Conservation (phyloP, 371 early-diverging fungal species). For the Parasitella parasitica region DNA sequence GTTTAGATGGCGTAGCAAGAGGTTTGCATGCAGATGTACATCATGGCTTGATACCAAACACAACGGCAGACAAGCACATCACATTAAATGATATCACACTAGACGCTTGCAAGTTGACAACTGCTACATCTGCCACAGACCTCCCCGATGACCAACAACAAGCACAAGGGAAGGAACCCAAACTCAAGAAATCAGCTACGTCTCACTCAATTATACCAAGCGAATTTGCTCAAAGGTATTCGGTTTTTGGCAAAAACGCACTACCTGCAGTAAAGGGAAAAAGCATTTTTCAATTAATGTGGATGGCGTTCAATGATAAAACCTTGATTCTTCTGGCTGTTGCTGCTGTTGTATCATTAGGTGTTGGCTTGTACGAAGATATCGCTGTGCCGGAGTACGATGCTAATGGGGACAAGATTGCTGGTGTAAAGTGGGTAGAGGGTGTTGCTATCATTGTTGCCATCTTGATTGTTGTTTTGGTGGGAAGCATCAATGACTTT, state of each 20-base stretch:
- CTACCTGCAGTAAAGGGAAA: constrained; percentile 70
- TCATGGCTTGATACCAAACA: constrained; percentile 35
- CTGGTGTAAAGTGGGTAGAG: constrained; percentile 75
- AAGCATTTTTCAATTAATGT: constrained; percentile 70
- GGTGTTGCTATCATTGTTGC: constrained; percentile 82
- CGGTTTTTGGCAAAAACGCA: constrained; percentile 64
- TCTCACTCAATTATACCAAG: neutral
- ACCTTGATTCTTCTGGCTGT: constrained; percentile 79
- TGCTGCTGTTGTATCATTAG: constrained; percentile 87
- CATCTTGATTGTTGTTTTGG: constrained; percentile 78
- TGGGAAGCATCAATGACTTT: constrained; percentile 82
- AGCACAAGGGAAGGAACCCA: neutral
- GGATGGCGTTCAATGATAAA: constrained; percentile 85
- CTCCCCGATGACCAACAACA: neutral
- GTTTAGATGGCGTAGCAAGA: constrained; percentile 42
- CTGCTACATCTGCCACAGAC: neutral
- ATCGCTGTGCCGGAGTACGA: constrained; percentile 48
- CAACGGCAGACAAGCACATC: constrained; percentile 11
- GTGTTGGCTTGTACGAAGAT: constrained; percentile 87
- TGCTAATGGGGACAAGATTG: constrained; percentile 30
- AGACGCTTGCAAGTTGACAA: constrained; percentile 1
- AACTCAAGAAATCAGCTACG: neutral
- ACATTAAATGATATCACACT: constrained; percentile 22
- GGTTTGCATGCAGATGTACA: constrained; percentile 46
- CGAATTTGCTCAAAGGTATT: constrained; percentile 33